Evolutionary conservation across 306 rosid species (phyloP), one percentile per base, ranked within the genome.

Genomic region (Cajanus cajan): DNA sequence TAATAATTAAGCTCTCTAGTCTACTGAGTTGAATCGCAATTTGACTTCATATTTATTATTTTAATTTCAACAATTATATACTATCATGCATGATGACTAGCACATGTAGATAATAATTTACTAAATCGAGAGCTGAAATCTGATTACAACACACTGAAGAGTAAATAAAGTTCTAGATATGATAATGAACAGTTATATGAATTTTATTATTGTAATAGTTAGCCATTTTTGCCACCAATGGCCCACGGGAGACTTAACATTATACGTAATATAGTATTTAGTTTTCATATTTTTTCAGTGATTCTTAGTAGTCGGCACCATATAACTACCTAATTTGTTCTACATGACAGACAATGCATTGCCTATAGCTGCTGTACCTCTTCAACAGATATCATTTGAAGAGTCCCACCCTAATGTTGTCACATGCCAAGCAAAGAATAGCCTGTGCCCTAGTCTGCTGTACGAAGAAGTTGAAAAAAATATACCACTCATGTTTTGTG

Each of bases 401-500:
- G 75, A 45, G 10, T 21, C 73, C 4, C 81, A 40, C 21, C 68
- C 86, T n/a, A n/a, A n/a, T n/a, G n/a, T n/a, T n/a, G n/a, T n/a
- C n/a, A n/a, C n/a, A n/a, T n/a, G n/a, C n/a, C n/a, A n/a, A n/a
- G n/a, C n/a, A n/a, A n/a, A n/a, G n/a, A n/a, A n/a, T n/a, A n/a
- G n/a, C n/a, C n/a, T n/a, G n/a, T n/a, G 99, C 71, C 54, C 7
- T 50, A 90, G 93, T 43, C 74, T 81, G 41, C 71, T 86, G 50
- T 57, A 74, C 48, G 89, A 82, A 31, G 80, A 81, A 63, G 48
- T 65, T 16, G 83, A 86, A 68, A 78, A 78, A 16, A 67, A 65
- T 73, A 72, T 82, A 21, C 73, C 87, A 8, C 78, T 58, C 76
- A 88, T 90, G 90, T 79, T 86, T 19, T 93, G 99, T 83, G 86